Conservation (phyloP, 495 filamentous ascomycete species). For the Talaromyces trachyspermus region DNA sequence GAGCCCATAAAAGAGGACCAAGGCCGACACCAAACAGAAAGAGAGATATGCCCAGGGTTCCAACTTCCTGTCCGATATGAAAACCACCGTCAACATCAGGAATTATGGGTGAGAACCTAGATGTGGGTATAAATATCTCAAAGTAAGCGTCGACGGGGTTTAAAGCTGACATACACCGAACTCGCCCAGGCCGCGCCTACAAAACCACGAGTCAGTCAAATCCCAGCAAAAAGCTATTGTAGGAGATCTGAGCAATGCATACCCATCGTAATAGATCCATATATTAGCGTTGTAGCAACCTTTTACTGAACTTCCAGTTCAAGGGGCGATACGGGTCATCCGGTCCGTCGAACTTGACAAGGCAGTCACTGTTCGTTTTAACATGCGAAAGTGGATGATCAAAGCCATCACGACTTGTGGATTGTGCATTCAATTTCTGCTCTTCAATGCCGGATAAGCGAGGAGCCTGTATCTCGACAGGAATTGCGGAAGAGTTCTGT, state of each 20-base stretch:
- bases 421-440: no score
- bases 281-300: constrained; percentile 43
- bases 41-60: constrained; percentile 52
- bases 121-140: no score
- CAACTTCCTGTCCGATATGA: constrained; percentile 43
- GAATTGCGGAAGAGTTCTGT: no score
- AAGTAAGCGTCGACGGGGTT: background rate
- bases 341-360: constrained; percentile 62
- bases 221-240: no score
- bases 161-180: constrained; percentile 28
- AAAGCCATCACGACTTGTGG: no score
- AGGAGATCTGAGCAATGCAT: no score
- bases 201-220: no score
- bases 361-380: background rate
- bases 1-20: constrained; percentile 60
- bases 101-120: constrained; percentile 50
- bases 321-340: constrained; percentile 58
- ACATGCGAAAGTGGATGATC: no score
- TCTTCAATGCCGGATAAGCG: no score
- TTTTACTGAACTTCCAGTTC: constrained; percentile 63
- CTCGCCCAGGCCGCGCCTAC: constrained; percentile 42
- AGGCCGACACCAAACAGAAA: constrained; percentile 54
- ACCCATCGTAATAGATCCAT: constrained; percentile 51
- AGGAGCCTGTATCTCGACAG: no score
- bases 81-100: constrained; percentile 39